Percentiles rank a stretch among this genome's conserved stretches.
These are phyloP conservation scores for Nidula microcarpa DNA, from an alignment of 768 basidiomycete species.

Conservation along the genomic window DNA sequence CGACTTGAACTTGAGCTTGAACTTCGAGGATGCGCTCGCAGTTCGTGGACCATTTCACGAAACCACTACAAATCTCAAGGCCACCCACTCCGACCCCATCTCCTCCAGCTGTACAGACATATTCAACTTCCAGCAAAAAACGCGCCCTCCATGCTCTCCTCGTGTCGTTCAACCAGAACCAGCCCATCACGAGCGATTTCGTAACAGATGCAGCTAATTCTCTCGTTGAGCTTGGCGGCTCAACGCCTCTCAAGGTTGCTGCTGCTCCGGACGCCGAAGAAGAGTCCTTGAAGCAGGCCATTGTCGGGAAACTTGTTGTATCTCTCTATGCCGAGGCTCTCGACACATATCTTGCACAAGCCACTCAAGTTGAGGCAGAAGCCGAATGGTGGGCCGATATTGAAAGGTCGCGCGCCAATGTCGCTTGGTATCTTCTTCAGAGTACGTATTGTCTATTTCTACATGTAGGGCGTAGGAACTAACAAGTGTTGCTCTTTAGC, in stretches of 20 bases:
- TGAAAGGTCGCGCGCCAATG: slow-evolving; percentile 53
- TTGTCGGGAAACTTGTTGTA: slow-evolving; percentile 47
- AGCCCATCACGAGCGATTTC: slow-evolving; percentile 17
- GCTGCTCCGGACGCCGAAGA: slow-evolving; percentile 24
- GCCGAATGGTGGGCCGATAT: slow-evolving; percentile 83
- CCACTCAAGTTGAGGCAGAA: slow-evolving; percentile 68
- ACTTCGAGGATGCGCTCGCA: slow-evolving; percentile 25
- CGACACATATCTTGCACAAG: slow-evolving; percentile 62
- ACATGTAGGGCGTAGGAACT: slow-evolving; percentile 9
- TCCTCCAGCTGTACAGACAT: not conserved
- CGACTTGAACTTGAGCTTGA: no score
- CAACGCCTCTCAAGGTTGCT: slow-evolving; percentile 1
- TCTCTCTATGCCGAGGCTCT: slow-evolving; percentile 65
- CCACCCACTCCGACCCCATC: slow-evolving; percentile 16
- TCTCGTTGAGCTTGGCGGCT: slow-evolving; percentile 20
- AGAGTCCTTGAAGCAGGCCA: slow-evolving; percentile 34
- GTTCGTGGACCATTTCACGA: slow-evolving; percentile 35
- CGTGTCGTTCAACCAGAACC: slow-evolving; percentile 27
- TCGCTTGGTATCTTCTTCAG: slow-evolving; percentile 71
- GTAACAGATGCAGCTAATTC: slow-evolving; percentile 20
- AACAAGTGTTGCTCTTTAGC: slow-evolving; percentile 24
- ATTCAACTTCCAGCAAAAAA: slow-evolving; percentile 10
- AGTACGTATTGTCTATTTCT: slow-evolving; percentile 44
- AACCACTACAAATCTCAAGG: slow-evolving; percentile 21
- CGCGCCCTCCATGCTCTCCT: slow-evolving; percentile 34